These are phyloP conservation scores for Neurospora pannonica DNA, from an alignment of 495 filamentous ascomycete species.

Conservation along the genomic window DNA sequence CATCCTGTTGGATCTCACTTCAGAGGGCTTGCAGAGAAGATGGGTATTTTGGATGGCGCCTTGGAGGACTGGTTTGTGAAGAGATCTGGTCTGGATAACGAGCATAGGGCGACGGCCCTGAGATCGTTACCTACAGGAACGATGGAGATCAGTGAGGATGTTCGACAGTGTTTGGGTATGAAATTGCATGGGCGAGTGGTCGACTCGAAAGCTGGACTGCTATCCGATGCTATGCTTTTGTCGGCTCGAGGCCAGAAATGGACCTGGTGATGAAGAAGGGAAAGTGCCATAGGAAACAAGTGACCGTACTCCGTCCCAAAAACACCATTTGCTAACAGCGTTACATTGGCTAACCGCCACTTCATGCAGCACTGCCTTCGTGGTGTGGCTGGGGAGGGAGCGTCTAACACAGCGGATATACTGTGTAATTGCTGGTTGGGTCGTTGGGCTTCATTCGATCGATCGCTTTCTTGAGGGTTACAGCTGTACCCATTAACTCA, in stretches of 20 bases:
- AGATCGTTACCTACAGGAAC: neutral
- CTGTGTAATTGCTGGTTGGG: no score
- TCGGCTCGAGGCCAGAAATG: neutral
- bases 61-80: neutral
- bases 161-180: no score
- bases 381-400: neutral
- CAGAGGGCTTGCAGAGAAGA: neutral
- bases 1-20: neutral
- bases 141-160: neutral
- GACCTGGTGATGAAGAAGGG: no score
- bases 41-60: neutral
- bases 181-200: no score
- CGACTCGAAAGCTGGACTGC: no score
- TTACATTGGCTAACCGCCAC: neutral
- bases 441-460: neutral
- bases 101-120: fast-evolving
- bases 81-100: neutral
- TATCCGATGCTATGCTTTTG: neutral
- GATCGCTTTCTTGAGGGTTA: neutral
- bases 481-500: neutral
- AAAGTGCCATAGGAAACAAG: no score
- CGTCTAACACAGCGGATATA: neutral
- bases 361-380: neutral
- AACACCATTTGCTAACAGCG: neutral
- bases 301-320: no score